Conservation (phyloP, 208 protist genomes). For the Trypanosoma rangeli region DNA sequence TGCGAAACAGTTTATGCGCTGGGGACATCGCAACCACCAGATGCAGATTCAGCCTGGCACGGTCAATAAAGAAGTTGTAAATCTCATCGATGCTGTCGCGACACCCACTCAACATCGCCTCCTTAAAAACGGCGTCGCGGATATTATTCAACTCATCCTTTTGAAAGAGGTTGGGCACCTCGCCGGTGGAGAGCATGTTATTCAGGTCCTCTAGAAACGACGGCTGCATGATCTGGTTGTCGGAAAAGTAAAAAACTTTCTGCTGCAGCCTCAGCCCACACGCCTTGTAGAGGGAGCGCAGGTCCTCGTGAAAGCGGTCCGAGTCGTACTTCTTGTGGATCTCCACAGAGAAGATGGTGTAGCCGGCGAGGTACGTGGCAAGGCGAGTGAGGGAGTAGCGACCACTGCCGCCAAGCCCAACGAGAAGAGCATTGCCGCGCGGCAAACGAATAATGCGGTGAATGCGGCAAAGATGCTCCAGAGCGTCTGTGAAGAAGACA, state of each 20-base stretch:
- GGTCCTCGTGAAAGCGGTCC: conserved; percentile 96
- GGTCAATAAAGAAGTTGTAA: conserved; percentile 97
- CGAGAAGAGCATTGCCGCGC: conserved; percentile 96
- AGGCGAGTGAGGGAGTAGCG: conserved; percentile 95
- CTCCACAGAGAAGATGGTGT: conserved; percentile 96
- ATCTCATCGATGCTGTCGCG: conserved; percentile 92
- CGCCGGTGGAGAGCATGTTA: conserved; percentile 97
- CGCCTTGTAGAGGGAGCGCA: conserved; percentile 95
- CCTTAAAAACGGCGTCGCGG: conserved; percentile 90
- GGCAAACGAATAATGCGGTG: conserved; percentile 96
- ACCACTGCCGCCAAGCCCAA: conserved; percentile 98
- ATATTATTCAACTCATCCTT: conserved; percentile 95
- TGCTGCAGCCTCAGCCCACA: conserved; percentile 94
- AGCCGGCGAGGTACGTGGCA: conserved; percentile 95
- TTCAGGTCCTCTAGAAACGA: conserved; percentile 98
- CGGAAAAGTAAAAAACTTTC: conserved; percentile 98
- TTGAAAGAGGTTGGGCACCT: conserved; percentile 98
- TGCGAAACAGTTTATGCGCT: conserved; percentile 94
- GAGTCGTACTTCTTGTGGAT: conserved; percentile 95
- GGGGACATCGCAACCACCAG: conserved; percentile 98
- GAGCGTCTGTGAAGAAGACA: conserved; percentile 98
- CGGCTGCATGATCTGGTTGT: conserved; percentile 97
- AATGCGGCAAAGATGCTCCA: conserved; percentile 97
- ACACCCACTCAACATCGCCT: conserved; percentile 86
- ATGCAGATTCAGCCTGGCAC: conserved; percentile 94